phyloP scores from a whole-genome alignment of 176 grass and related monocot genomes.

The Paspalum vaginatum region DNA sequence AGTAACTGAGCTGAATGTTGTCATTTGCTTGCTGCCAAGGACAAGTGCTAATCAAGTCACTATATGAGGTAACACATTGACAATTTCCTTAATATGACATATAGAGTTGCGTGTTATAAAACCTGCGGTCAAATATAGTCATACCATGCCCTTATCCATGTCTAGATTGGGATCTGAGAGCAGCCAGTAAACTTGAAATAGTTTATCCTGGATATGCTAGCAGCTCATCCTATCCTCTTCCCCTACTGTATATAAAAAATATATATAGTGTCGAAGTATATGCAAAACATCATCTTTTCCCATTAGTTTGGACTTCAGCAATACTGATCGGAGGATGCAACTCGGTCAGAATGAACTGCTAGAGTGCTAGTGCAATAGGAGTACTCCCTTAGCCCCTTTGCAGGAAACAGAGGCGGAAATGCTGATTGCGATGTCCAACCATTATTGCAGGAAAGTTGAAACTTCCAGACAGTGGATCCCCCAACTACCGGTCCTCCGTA shows the following conservation, averaged over 20 bases:
- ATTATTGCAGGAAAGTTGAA: slow-evolving; percentile 53
- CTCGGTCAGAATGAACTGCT: too few species aligned
- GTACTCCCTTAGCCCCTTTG: not conserved
- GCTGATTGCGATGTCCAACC: not conserved
- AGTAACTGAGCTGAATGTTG: slow-evolving; percentile 12
- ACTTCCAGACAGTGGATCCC: slow-evolving; percentile 53
- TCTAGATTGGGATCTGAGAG: not conserved
- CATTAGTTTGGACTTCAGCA: too few species aligned
- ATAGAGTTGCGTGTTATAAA: slow-evolving; percentile 23
- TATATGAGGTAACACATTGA: not conserved
- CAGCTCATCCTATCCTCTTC: not conserved
- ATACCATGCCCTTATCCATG: not conserved
- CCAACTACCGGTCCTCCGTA: slow-evolving; percentile 53
- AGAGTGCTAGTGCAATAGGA: too few species aligned
- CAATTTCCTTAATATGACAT: not conserved
- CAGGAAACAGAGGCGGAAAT: not conserved
- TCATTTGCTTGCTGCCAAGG: slow-evolving; percentile 38
- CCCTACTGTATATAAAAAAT: not conserved
- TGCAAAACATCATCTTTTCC: too few species aligned
- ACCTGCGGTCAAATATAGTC: not conserved
- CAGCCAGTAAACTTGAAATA: too few species aligned
- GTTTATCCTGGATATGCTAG: not conserved
- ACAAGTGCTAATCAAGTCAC: not conserved
- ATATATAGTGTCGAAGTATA: too few species aligned
- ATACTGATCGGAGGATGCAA: too few species aligned